phyloP scores from a whole-genome alignment of 2,329 filamentous ascomycete genomes.

The Fusarium chuoi region DNA sequence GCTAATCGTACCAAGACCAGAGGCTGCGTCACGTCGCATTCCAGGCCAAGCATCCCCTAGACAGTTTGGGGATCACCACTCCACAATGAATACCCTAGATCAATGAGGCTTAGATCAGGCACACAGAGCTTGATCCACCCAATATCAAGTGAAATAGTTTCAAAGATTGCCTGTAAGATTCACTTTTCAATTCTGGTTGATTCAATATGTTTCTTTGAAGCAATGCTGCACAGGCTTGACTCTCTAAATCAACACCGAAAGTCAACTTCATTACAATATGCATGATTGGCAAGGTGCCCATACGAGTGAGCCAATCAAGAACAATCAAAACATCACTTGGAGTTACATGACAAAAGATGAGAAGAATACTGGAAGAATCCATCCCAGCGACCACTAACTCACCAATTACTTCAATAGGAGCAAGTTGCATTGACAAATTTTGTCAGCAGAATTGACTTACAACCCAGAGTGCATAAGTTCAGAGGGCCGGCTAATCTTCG shows the following conservation, averaged over 20 bases:
- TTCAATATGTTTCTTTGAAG: not conserved
- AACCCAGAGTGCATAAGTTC: too few relatives aligned
- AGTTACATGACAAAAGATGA: too few relatives aligned
- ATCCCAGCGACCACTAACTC: too few relatives aligned
- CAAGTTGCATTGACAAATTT: too few relatives aligned
- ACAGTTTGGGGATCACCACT: conserved; percentile 12
- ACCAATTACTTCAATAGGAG: too few relatives aligned
- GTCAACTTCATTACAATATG: too few relatives aligned
- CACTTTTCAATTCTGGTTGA: not conserved
- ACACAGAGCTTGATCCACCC: not conserved
- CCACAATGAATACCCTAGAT: conserved; percentile 19
- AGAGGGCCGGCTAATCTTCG: conserved; percentile 12
- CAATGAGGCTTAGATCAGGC: not conserved
- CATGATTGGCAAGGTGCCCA: fast-evolving
- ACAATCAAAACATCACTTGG: too few relatives aligned
- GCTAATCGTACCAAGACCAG: conserved; percentile 21
- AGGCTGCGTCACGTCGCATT: conserved; percentile 33
- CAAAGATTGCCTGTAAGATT: too few relatives aligned
- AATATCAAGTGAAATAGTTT: too few relatives aligned
- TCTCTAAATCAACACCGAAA: not conserved
- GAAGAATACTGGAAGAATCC: too few relatives aligned
- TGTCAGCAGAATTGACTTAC: too few relatives aligned
- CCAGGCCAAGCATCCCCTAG: conserved; percentile 14
- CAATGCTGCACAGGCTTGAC: fast-evolving
- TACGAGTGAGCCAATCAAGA: not conserved